Conservation (phyloP, 2,329 filamentous ascomycete species). For the Colletotrichum viniferum region DNA sequence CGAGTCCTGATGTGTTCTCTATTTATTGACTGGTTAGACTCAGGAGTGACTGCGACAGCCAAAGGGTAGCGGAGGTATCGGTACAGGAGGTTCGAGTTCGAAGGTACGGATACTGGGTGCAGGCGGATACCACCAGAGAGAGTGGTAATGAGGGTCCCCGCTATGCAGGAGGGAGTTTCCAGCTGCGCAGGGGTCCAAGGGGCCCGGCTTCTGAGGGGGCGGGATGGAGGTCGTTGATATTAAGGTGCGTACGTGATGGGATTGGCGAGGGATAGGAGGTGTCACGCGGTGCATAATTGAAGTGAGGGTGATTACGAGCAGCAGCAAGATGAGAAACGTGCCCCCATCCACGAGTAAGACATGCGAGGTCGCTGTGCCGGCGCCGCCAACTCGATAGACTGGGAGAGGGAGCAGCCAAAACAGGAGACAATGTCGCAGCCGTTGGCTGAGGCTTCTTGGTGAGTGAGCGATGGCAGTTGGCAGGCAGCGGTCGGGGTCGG, state of each 20-base stretch:
- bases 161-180: constrained; percentile 1
- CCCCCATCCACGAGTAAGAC: background rate
- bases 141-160: background rate
- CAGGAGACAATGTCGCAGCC: background rate
- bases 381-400: background rate
- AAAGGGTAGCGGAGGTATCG: background rate
- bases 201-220: background rate
- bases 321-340: background rate
- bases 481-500: background rate
- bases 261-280: background rate
- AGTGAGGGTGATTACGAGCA: background rate
- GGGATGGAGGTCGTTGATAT: constrained; percentile 13
- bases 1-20: background rate
- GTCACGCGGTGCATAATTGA: background rate
- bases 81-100: background rate
- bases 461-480: background rate
- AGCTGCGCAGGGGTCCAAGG: constrained; percentile 10
- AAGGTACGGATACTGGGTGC: background rate
- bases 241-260: background rate
- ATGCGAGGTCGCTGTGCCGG: background rate
- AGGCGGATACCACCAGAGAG: background rate
- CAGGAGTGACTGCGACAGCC: background rate
- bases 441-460: background rate
- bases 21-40: background rate
- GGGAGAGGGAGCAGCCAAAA: background rate